Percentiles rank a stretch among this genome's conserved stretches.
phyloP scores from a whole-genome alignment of 2,329 filamentous ascomycete genomes.

The Fusarium agapanthi region DNA sequence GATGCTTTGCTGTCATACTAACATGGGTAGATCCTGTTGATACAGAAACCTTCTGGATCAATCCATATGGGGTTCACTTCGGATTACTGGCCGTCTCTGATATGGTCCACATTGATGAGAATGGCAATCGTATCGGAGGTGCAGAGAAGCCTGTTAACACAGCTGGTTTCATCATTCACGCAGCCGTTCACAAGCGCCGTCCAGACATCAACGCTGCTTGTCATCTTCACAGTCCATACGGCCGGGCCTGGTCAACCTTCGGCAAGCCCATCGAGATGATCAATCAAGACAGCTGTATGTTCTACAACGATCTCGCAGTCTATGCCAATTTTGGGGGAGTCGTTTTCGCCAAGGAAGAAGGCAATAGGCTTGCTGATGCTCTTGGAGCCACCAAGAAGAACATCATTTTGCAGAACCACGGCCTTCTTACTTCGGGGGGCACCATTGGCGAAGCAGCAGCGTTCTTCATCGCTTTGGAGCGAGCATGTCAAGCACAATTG shows the following conservation, averaged over 20 bases:
- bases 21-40: conserved; percentile 44
- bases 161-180: conserved; percentile 75
- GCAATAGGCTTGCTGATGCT: conserved; percentile 66
- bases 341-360: conserved; percentile 68
- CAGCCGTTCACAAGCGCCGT: conserved; percentile 68
- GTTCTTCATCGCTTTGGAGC: conserved; percentile 72
- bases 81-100: conserved; percentile 70
- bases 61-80: conserved; percentile 73
- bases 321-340: conserved; percentile 63
- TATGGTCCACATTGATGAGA: conserved; percentile 70
- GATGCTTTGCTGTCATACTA: neutral
- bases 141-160: conserved; percentile 69
- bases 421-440: conserved; percentile 70
- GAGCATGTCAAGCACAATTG: conserved; percentile 73
- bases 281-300: conserved; percentile 70
- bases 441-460: conserved; percentile 78
- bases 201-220: conserved; percentile 72
- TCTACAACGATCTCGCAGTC: conserved; percentile 69
- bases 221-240: conserved; percentile 70
- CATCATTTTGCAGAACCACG: conserved; percentile 74
- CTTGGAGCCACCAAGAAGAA: conserved; percentile 66
- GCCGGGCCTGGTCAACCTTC: conserved; percentile 73
- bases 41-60: conserved; percentile 52
- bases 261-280: conserved; percentile 72
- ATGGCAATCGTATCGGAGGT: conserved; percentile 69